Conservation (phyloP, 768 basidiomycete species). For the Amanita exitialis region DNA sequence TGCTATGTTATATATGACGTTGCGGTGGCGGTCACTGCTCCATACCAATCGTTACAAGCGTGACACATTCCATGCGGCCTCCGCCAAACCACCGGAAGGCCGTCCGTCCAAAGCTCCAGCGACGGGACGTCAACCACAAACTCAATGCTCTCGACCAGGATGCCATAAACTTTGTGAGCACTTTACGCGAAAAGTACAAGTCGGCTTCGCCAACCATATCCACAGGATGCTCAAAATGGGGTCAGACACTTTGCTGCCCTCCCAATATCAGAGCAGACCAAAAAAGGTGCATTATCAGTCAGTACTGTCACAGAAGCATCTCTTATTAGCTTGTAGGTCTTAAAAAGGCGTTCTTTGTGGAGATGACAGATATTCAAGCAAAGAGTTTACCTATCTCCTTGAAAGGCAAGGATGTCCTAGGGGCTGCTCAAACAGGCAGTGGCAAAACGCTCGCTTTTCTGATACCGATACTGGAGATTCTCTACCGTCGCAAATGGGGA, state of each 20-base stretch:
- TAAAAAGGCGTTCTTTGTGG: slow-evolving; percentile 75
- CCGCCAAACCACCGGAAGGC: background rate
- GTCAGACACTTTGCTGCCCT: slow-evolving; percentile 59
- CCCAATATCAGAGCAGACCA: slow-evolving; percentile 69
- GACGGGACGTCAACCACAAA: slow-evolving; percentile 35
- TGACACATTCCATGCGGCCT: background rate
- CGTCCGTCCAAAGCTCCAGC: slow-evolving; percentile 22
- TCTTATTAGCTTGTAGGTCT: slow-evolving; percentile 40
- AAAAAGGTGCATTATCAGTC: slow-evolving; percentile 40
- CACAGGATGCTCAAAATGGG: background rate
- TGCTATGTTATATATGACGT: background rate
- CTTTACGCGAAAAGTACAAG: background rate
- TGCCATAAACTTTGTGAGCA: slow-evolving; percentile 40
- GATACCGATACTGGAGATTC: slow-evolving; percentile 83
- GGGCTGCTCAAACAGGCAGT: slow-evolving; percentile 90
- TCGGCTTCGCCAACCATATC: background rate
- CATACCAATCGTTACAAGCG: background rate
- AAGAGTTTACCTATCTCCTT: slow-evolving; percentile 85
- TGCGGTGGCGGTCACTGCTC: background rate
- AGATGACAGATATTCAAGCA: slow-evolving; percentile 90
- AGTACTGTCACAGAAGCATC: background rate
- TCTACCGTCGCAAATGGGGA: slow-evolving; percentile 90
- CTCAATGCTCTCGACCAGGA: slow-evolving; percentile 39
- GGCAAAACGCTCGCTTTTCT: slow-evolving; percentile 97
- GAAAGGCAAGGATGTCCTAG: slow-evolving; percentile 93